Percentiles rank a stretch among this genome's conserved stretches.
Conservation (phyloP, 805 yeast genomes). For the Myxozyma neglecta region DNA sequence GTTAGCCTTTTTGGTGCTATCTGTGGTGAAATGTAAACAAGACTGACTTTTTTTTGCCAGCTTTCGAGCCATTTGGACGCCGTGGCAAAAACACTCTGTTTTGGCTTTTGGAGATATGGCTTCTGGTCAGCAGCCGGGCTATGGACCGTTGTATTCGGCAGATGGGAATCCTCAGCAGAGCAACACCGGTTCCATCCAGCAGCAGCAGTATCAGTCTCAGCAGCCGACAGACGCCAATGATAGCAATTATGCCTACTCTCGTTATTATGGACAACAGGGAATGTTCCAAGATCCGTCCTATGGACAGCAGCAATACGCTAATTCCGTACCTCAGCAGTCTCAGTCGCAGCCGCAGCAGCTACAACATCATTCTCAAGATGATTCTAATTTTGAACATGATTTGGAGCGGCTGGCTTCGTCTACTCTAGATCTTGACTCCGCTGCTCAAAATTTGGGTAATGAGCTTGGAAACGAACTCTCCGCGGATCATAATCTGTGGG, state of each 20-base stretch:
- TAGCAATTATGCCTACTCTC: neutral
- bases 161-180: neutral
- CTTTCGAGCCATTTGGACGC: too few relatives aligned
- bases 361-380: conserved; percentile 2
- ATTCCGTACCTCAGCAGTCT: neutral
- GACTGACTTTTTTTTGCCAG: too few relatives aligned
- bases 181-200: neutral
- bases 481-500: conserved; percentile 12
- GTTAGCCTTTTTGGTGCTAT: too few relatives aligned
- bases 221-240: conserved; percentile 3
- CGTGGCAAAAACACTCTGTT: too few relatives aligned
- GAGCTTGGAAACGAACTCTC: neutral
- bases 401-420: conserved; percentile 5
- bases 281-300: neutral
- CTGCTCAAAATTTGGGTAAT: neutral
- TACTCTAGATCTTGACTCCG: neutral
- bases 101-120: neutral
- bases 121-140: conserved; percentile 3
- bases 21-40: too few relatives aligned
- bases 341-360: conserved; percentile 5
- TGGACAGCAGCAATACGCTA: neutral
- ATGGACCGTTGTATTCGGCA: neutral
- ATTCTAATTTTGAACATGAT: conserved; percentile 8
- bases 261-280: conserved; percentile 2
- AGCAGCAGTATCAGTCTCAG: conserved; percentile 6